Base-by-base conservation (phyloP, 176 grass and related monocot species). In the Phyllostachys edulis region DNA sequence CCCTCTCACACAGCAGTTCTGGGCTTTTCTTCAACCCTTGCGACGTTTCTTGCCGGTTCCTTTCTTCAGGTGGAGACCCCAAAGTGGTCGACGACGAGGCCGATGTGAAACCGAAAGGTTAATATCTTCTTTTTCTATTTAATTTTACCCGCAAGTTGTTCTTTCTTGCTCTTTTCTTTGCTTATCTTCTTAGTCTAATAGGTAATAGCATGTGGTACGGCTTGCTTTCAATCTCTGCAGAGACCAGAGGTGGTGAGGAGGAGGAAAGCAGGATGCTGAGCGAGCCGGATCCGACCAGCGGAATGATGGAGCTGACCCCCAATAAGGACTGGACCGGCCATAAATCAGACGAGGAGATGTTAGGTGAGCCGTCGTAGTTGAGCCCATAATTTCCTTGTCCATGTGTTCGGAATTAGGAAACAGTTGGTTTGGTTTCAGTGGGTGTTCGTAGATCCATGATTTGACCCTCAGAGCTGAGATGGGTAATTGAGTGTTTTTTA, bases 201-300 rank as follows among this genome's bases (percentile, higher is more conserved):
- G n/a, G n/a, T n/a, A n/a, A n/a, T n/a, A n/a, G n/a, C n/a, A n/a
- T n/a, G n/a, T n/a, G 76, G 10, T 29, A 17, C 24, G 45, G 11
- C n/a, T 44, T 54, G 34, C 45, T 70, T 87, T 13, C 21, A 5
- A 82, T 66, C 41, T 57, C 6, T 55, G 34, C 88, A 90, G 83
- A 49, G 16, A 78, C 6, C 11, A 55, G 74, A 63, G 78, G 21
- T 9, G 73, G 46, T 14, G 65, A 66, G 67, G 88, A 90, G 57
- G 88, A 90, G 41, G 73, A 86, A 27, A 82, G 40, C 41, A 57
- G 34, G 14, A 80, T 87, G 34, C 89, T 87, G 32, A 90, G 84
- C 67, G 84, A 90, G 75, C 89, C 84, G 6, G 89, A 90, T 50
- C 84, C 84, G 68, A 67, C 84, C 17, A 90, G 89, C 60, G 89